Evolutionary conservation across 352 stramenopile genomes (phyloP), one percentile per base, ranked within the genome.

Genomic region (Globisporangium heterothallicum): DNA sequence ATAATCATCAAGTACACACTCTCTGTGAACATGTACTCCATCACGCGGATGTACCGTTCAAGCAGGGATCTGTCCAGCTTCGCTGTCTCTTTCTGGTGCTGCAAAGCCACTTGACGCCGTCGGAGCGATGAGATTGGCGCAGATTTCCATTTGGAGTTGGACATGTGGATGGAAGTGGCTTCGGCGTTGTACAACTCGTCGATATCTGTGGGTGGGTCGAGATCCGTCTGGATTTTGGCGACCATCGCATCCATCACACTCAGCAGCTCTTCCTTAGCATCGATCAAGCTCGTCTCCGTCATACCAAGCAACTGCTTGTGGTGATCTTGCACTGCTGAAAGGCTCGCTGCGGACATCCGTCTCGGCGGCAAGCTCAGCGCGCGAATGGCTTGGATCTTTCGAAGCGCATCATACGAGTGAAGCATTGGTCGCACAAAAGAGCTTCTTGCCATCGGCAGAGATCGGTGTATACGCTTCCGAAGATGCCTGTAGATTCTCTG

Each of bases 1-100:
- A 84, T 40, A 13, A 90, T 56, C 79, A 90, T 88, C 24, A 73
- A 42, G 49, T 88, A 87, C 8, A 90, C 56, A 18, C 72, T 85
- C 34, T 82, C 76, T 0, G 70, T 66, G 53, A 84, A 90, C 66
- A 88, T 81, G 44, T 88, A 90, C 29, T 74, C 72, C 59, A 86
- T 70, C 59, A 88, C 42, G 5, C 68, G 70, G 32, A 90, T 68
- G 34, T 78, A 84, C 10, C 61, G 66, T 27, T 66, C 62, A 6
- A 90, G 47, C 22, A 86, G 43, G 16, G 51, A 43, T 47, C 84
- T 58, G 40, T 90, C 79, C 16, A 61, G 44, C 21, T 55, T 55
- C 18, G 79, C 79, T 2, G 68, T 67, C 12, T 80, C 56, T 27
- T 72, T 66, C 61, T 86, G 70, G 3, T 41, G 49, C 16, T 66